Evolutionary conservation across 257 asterid genomes (phyloP).

Genomic region (Eustoma russellianum): DNA sequence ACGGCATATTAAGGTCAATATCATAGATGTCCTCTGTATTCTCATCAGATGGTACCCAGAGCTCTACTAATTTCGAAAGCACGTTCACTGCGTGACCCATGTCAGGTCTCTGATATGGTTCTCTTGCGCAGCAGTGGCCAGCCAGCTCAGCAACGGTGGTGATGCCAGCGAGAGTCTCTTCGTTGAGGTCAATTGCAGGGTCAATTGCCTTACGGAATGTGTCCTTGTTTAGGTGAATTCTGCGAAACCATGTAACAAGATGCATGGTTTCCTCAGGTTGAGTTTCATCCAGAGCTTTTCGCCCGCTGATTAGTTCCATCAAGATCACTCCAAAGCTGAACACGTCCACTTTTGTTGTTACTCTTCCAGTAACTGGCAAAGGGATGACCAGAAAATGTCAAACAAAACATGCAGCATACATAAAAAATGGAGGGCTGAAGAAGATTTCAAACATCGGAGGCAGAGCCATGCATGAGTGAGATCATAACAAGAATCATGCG

Average conservation of each 20-base stretch:
- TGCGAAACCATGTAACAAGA: constrained; percentile 89
- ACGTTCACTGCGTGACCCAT: constrained; percentile 93
- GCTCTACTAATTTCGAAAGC: constrained; percentile 77
- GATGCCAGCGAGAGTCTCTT: constrained; percentile 61
- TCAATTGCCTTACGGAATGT: constrained; percentile 77
- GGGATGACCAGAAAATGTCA: constrained; percentile 7
- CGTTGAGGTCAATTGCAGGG: constrained; percentile 59
- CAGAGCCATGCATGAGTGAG: no score
- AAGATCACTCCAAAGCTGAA: constrained; percentile 94
- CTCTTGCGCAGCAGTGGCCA: constrained; percentile 82
- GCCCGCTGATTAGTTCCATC: constrained; percentile 87
- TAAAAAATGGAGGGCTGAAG: no score
- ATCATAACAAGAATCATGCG: no score
- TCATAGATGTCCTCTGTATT: constrained; percentile 60
- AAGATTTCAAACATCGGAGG: no score
- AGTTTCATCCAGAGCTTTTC: constrained; percentile 86
- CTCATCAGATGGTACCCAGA: constrained; percentile 71
- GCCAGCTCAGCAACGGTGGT: constrained; percentile 89
- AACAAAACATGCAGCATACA: background rate
- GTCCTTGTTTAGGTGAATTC: constrained; percentile 79
- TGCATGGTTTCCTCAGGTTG: constrained; percentile 96
- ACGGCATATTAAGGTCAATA: constrained; percentile 80
- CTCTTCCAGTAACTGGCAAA: constrained; percentile 82
- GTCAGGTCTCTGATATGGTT: constrained; percentile 87
- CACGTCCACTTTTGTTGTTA: constrained; percentile 85